Evolutionary conservation across 129 eudicot species (phyloP).

Genomic region (Silybum marianum): DNA sequence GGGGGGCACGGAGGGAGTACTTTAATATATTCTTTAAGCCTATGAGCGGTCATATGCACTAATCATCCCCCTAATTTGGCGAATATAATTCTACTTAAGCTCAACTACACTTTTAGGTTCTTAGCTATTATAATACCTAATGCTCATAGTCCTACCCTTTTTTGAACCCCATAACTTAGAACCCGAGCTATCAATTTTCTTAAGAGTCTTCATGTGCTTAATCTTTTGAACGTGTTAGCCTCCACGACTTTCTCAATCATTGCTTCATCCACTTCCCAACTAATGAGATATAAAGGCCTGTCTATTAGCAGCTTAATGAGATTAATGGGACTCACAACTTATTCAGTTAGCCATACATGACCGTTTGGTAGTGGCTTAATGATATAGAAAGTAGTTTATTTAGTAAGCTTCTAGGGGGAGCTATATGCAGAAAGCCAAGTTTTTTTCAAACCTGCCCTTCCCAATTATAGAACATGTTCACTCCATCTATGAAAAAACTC

Average conservation of each 20-base stretch:
- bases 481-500: too few species aligned
- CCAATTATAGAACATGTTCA: too few species aligned
- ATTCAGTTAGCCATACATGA: too few species aligned
- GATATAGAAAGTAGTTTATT: too few species aligned
- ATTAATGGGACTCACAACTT: too few species aligned
- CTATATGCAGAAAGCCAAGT: too few species aligned
- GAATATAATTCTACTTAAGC: not conserved
- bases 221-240: not conserved
- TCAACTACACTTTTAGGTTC: not conserved
- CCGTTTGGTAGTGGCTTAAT: too few species aligned
- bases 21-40: too few species aligned
- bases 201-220: not conserved
- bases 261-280: not conserved
- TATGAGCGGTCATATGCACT: not conserved
- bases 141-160: not conserved
- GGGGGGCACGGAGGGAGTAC: too few species aligned
- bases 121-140: not conserved
- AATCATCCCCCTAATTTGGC: not conserved
- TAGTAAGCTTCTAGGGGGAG: too few species aligned
- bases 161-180: not conserved
- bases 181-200: not conserved
- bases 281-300: not conserved
- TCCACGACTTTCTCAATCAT: not conserved
- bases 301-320: too few species aligned
- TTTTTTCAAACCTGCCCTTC: too few species aligned